Conservation (phyloP, 805 yeast species). For the Lipomyces oligophaga region DNA sequence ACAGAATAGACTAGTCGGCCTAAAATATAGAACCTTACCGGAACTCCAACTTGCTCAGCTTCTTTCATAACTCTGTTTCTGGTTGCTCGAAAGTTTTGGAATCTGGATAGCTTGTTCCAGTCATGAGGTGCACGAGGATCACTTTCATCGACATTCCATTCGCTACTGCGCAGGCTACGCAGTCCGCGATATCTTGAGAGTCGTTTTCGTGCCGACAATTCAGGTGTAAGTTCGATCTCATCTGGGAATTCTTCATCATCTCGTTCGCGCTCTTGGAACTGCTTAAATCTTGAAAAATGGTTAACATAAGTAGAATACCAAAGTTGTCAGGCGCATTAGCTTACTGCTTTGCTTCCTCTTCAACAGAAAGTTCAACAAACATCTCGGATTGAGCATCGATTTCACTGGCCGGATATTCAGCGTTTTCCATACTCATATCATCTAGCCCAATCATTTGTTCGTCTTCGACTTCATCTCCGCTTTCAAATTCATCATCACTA, state of each 20-base stretch:
- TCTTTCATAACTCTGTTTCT: slow-evolving; percentile 65
- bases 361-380: slow-evolving; percentile 70
- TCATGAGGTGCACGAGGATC: slow-evolving; percentile 73
- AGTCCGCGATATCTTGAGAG: slow-evolving; percentile 80
- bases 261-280: slow-evolving; percentile 67
- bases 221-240: slow-evolving; percentile 81
- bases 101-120: slow-evolving; percentile 70
- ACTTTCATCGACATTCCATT: slow-evolving; percentile 83
- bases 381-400: slow-evolving; percentile 48
- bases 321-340: neutral
- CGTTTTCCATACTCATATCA: slow-evolving; percentile 15
- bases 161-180: slow-evolving; percentile 70
- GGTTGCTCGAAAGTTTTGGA: slow-evolving; percentile 73
- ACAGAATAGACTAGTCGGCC: slow-evolving; percentile 39
- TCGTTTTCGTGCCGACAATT: slow-evolving; percentile 69
- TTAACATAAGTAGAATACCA: neutral
- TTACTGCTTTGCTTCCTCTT: slow-evolving; percentile 76
- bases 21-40: slow-evolving; percentile 27
- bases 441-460: slow-evolving; percentile 16
- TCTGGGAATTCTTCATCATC: slow-evolving; percentile 84
- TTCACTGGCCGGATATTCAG: slow-evolving; percentile 46
- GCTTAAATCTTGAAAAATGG: slow-evolving; percentile 41
- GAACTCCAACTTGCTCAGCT: slow-evolving; percentile 39
- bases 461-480: slow-evolving; percentile 4
- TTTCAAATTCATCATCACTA: slow-evolving; percentile 39